Evolutionary conservation across 352 stramenopile genomes (phyloP).

Genomic region (Halophytophthora polymorphica): DNA sequence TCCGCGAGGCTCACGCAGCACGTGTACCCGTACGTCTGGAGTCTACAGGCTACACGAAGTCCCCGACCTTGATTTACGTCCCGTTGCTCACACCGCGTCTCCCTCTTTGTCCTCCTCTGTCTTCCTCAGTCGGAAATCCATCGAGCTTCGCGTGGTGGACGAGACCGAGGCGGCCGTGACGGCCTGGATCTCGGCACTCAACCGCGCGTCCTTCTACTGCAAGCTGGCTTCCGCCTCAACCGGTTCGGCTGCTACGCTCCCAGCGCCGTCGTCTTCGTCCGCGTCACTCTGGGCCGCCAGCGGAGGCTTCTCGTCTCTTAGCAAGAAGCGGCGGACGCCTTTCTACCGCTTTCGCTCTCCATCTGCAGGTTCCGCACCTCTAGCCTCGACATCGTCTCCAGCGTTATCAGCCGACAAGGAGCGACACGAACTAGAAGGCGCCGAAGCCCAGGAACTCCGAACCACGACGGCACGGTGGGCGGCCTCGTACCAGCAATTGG

Average conservation of each 20-base stretch:
- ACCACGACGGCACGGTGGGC: slow-evolving; percentile 17
- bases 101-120: neutral
- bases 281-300: slow-evolving; percentile 7
- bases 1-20: slow-evolving; percentile 66
- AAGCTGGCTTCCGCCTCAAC: slow-evolving; percentile 35
- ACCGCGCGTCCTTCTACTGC: slow-evolving; percentile 70
- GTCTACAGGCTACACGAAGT: neutral
- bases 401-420: slow-evolving; percentile 17
- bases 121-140: slow-evolving; percentile 44
- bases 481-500: slow-evolving; percentile 55
- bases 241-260: slow-evolving; percentile 20
- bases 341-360: slow-evolving; percentile 65
- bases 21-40: slow-evolving; percentile 39
- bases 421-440: slow-evolving; percentile 19
- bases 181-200: slow-evolving; percentile 62
- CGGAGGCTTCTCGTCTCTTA: slow-evolving; percentile 22
- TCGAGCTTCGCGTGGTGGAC: slow-evolving; percentile 55
- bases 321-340: slow-evolving; percentile 31
- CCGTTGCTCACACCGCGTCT: neutral
- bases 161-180: slow-evolving; percentile 51
- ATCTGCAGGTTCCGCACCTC: slow-evolving; percentile 30
- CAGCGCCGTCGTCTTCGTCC: slow-evolving; percentile 35
- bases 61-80: neutral
- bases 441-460: slow-evolving; percentile 31
- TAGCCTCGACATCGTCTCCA: slow-evolving; percentile 25